Percentiles rank a stretch among this genome's conserved stretches.
These are phyloP conservation scores for Licmophora abbreviata DNA, from an alignment of 108 stramenopile genomes.

Conservation along the genomic window DNA sequence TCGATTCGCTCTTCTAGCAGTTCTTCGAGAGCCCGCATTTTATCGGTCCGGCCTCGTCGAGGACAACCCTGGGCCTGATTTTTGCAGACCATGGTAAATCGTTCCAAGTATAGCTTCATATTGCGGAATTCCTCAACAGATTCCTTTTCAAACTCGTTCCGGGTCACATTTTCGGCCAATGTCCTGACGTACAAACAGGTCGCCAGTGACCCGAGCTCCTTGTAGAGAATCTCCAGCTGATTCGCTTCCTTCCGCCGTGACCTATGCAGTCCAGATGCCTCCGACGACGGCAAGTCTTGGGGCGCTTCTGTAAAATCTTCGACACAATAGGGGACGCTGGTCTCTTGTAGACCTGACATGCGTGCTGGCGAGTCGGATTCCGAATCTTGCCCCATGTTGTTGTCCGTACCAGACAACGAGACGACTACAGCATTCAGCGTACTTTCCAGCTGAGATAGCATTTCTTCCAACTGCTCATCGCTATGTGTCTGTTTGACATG, in stretches of 20 bases:
- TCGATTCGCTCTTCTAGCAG: constrained; percentile 23
- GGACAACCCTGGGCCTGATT: constrained; percentile 1
- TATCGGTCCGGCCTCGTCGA: constrained; percentile 27
- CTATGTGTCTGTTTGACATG: constrained; percentile 25
- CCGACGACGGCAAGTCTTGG: constrained; percentile 17
- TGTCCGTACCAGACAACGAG: constrained; percentile 5
- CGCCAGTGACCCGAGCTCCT: constrained; percentile 39
- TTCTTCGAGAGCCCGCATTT: constrained; percentile 34
- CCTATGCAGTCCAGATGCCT: constrained; percentile 19
- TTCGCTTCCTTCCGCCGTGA: constrained; percentile 38
- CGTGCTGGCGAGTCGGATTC: not conserved
- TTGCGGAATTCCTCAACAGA: constrained; percentile 22
- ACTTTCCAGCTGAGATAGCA: constrained; percentile 32
- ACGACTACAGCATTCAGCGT: constrained; percentile 35
- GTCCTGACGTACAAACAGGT: constrained; percentile 18
- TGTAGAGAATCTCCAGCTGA: constrained; percentile 34
- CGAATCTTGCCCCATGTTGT: no score
- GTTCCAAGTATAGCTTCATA: constrained; percentile 16
- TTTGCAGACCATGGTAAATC: constrained; percentile 18
- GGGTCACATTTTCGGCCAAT: constrained; percentile 25
- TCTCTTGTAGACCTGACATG: no score
- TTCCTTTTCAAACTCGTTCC: constrained; percentile 44
- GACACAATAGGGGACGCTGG: constrained; percentile 1
- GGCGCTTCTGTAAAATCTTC: not conserved
- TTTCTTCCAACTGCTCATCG: constrained; percentile 31